Base-by-base conservation (phyloP, 2,329 filamentous ascomycete genomes). In the Bipolaris zeicola region DNA sequence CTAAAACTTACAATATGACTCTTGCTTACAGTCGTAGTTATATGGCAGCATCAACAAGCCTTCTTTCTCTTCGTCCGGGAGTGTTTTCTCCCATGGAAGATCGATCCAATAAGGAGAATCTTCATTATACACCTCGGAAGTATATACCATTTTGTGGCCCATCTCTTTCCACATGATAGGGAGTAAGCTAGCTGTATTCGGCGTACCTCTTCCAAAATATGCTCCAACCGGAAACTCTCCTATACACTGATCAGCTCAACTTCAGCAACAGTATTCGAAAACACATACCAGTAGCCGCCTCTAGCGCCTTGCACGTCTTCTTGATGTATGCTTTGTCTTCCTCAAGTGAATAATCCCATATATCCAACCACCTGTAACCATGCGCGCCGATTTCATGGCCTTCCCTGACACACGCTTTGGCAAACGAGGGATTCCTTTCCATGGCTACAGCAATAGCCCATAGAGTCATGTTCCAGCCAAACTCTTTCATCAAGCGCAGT, bases 81-180 rank as follows among this genome's bases (percentile, higher is more conserved):
- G 69, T 6, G 77, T 68, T 5, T 76, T 72, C 70, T 85, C 83
- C 43, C 76, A 72, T 0, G 82, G 81, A 3, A 85, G 71, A 65
- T 85, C 82, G 6, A 81, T 74, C 82, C 82, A 85, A 67, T 85
- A 84, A 1, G 83, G 83, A 14, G 84, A 74, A 57, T 85, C 83
- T 61, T 85, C 83, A 20, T 82, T 81, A 57, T 84, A 85, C 0
- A 77, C 79, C 60, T 85, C 83, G 3, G 74, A 76, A 18, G 77
- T 76, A 73, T 81, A 85, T 0, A 83, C 64, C 3, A 85, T 75
- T 56, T 77, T 76, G 48, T 80, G 77, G 5, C 80, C 79, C 75
- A 84, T 79, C 67, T 85, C 82, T 57, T 81, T 78, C 67, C 82
- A 82, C 6, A 83, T 78, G 47, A 81, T 76, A 16, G 78, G 78